These are phyloP conservation scores for Saturnispora hagleri DNA, from an alignment of 805 yeast species.

Conservation along the genomic window DNA sequence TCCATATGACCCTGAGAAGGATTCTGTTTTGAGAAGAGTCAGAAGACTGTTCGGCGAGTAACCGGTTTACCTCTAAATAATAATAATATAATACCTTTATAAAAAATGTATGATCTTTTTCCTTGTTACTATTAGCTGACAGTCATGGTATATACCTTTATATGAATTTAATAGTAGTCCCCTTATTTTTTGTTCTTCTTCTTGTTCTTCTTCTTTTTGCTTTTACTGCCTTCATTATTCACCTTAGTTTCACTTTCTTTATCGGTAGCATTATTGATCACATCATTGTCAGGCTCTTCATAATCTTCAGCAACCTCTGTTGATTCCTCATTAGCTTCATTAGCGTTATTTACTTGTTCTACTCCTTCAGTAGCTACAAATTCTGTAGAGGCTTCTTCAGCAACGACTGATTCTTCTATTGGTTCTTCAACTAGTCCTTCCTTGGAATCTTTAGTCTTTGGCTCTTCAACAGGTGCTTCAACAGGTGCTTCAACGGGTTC, in stretches of 20 bases:
- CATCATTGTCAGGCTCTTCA: slow-evolving; percentile 2
- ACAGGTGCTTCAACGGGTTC: not conserved
- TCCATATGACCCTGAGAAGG: slow-evolving; percentile 98
- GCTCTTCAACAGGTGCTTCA: not conserved
- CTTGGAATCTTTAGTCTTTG: not conserved
- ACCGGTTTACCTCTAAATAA: not conserved
- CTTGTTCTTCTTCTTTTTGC: slow-evolving; percentile 24
- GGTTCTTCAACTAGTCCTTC: slow-evolving; percentile 1
- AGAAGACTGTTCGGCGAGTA: slow-evolving; percentile 87
- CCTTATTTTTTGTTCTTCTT: slow-evolving; percentile 23
- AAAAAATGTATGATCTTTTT: not conserved
- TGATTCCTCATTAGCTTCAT: slow-evolving; percentile 3
- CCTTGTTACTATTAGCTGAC: not conserved
- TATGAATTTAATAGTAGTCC: not conserved
- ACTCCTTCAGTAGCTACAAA: not conserved
- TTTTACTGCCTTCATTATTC: not conserved
- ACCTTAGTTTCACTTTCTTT: not conserved
- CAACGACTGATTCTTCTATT: not conserved
- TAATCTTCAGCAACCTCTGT: slow-evolving; percentile 9
- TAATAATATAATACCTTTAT: not conserved
- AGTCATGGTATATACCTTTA: not conserved
- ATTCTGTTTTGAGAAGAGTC: slow-evolving; percentile 87
- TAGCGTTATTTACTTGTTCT: too few species aligned
- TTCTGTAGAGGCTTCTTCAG: not conserved
- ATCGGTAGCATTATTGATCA: not conserved